Evolutionary conservation across 2,329 filamentous ascomycete species (phyloP), one percentile per base, ranked within the genome.

Genomic region (Colletotrichum sansevieriae): DNA sequence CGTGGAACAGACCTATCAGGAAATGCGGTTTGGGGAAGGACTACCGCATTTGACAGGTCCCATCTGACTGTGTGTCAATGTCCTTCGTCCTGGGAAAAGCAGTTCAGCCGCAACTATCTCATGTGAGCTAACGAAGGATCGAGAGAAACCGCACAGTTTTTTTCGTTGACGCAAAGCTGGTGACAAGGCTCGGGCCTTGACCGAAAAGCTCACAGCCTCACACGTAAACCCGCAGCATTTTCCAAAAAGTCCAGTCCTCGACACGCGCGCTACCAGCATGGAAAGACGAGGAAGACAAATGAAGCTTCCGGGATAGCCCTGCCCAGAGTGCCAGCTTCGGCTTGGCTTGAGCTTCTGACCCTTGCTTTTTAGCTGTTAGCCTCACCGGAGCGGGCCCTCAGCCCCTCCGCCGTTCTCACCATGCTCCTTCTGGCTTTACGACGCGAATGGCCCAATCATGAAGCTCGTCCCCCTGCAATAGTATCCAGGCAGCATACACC

Each of bases 251-350:
- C 22, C 22, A 22, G 22, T 22, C 22, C 22, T 22, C 22, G 22
- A 22, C 22, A 22, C 4, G 22, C 22, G 22, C 22, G 22, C 22
- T 22, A 22, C 22, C 22, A 22, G 22, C 22, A 22, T 3, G 2
- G 22, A 3, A 22, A 22, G 22, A 22, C 2, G 22, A 22, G 22
- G 22, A 22, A 22, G 22, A 51, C 29, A 22, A 22, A 41, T 52
- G n/a, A 62, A 44, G 39, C 22, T 62, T 62, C 59, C 47, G 25
- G 59, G 59, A 44, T 52, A 47, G n/a, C 20, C 59, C 59, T 54
- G 46, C 25, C 20, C 9, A 18, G 25, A 35, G 12, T 13, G 43
- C 33, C 57, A 25, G 13, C 33, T 60, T 51, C 25, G 33, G 18
- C 15, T 41, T 51, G 41, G 41, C 43, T 25, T n/a, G 20, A 35